Evolutionary conservation across 306 rosid species (phyloP).

Genomic region (Gastrolobium villosum): DNA sequence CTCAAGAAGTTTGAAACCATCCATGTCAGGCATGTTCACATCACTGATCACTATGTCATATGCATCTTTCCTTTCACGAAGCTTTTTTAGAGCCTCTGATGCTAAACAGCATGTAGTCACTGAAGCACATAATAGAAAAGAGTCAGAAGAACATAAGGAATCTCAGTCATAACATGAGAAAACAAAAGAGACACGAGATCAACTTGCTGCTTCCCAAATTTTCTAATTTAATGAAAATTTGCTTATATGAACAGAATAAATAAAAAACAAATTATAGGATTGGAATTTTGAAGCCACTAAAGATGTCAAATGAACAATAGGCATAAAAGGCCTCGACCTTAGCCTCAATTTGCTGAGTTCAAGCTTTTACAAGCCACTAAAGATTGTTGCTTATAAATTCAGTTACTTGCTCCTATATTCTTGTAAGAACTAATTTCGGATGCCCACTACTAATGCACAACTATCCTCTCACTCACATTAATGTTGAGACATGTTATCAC

Average conservation of each 20-base stretch:
- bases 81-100: conserved; percentile 72
- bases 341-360: neutral
- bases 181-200: conserved; percentile 22
- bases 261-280: neutral
- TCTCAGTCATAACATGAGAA: conserved; percentile 12
- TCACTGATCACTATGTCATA: conserved; percentile 94
- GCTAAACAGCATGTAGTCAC: conserved; percentile 92
- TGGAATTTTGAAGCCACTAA: neutral
- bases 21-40: conserved; percentile 99
- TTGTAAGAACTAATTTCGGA: no score
- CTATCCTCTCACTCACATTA: neutral
- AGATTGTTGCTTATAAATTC: conserved; percentile 1
- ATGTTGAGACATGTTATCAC: neutral
- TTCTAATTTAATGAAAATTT: conserved; percentile 12
- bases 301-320: neutral
- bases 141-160: conserved; percentile 33
- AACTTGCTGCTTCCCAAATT: conserved; percentile 15
- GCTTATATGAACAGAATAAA: neutral
- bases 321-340: neutral
- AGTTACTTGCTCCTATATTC: no score
- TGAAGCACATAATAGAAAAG: conserved; percentile 43
- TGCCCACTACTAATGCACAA: neutral
- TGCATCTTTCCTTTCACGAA: conserved; percentile 83
- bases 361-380: neutral
- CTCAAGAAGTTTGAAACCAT: conserved; percentile 94